Evolutionary conservation across 2,329 filamentous ascomycete genomes (phyloP), one percentile per base, ranked within the genome.

Genomic region (Lachnellula suecica): DNA sequence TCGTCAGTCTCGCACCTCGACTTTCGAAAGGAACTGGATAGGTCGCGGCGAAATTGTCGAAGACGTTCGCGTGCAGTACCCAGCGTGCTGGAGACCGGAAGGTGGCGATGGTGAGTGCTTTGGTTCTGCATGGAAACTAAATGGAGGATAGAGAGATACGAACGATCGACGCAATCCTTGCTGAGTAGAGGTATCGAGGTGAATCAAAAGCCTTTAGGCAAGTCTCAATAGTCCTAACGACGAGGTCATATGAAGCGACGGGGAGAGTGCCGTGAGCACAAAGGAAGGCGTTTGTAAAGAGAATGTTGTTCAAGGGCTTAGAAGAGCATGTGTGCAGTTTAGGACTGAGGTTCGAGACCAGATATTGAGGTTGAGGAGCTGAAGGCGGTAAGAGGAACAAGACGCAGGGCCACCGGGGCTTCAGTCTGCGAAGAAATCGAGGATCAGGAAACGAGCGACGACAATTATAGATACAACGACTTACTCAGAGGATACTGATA

Each of bases 11-110:
- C 43, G 20, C 47, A 13, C 22, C 47, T 38, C 19, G 43, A 37
- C 27, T 44, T 61, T 40, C 56, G 55, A 20, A 64, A 57, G 13
- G 58, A 49, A 34, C 41, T 50, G 3, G 51, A 53, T 13, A 64
- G 23, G 20, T 51, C 55, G 11, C 47, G 50, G 9, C 55, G 56
- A 20, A 65, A 19, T 24, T 57, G 54, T 27, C 58, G 58, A 40
- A 65, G 50, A 23, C 56, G 56, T 15, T 51, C 46, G 22, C 55
- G 47, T 17, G 58, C 57, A 34, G 37, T 53, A 19, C 42, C 40
- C n/a, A 58, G 40, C 40, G 51, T 59, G 17, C 25, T 51, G 25
- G 52, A 47, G 22, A 51, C 42, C 35, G 41, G 38, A 37, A 47
- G 43, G 22, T 59, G 46, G 50, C 43, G 57, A 44, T n/a, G 35